Evolutionary conservation across 208 protist species (phyloP).

Genomic region (Acanthamoeba castellanii): DNA sequence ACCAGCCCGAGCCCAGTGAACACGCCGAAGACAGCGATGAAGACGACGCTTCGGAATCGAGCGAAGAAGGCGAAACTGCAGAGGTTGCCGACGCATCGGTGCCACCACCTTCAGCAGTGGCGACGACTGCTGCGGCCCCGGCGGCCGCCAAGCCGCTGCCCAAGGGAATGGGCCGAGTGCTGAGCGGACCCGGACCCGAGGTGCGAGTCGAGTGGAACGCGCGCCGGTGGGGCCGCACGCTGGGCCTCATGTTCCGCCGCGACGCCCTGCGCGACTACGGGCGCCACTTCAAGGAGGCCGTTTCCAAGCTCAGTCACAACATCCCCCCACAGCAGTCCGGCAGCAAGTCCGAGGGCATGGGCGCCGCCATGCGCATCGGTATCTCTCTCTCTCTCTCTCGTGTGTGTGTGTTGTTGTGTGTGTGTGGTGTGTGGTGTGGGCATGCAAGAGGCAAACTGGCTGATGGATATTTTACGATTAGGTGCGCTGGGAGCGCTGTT

Average conservation of each 20-base stretch:
- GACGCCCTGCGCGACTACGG: slow-evolving; percentile 36
- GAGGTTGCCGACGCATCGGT: background rate
- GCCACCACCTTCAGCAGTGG: background rate
- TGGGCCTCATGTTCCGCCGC: slow-evolving; percentile 23
- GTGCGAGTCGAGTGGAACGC: slow-evolving; percentile 13
- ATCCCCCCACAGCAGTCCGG: background rate
- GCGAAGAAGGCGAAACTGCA: background rate
- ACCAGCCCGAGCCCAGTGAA: background rate
- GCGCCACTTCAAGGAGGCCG: slow-evolving; percentile 24
- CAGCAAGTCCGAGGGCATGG: slow-evolving; percentile 41
- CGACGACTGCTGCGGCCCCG: background rate
- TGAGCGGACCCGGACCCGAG: background rate
- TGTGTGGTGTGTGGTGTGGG: too few species aligned
- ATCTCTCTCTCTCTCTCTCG: background rate
- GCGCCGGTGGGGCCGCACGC: background rate
- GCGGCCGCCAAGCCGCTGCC: background rate
- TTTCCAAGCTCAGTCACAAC: background rate
- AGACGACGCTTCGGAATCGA: background rate
- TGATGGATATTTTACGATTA: background rate
- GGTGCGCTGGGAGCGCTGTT: slow-evolving; percentile 16
- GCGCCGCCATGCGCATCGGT: slow-evolving; percentile 46
- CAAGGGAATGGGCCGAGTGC: slow-evolving; percentile 24
- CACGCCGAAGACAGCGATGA: background rate
- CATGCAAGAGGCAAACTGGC: too few species aligned
- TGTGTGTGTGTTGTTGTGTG: too few species aligned